A percentile compares a stretch with the other conserved stretches of the same genome.
Conservation (phyloP, 148 eudicot species). For the Silene conica region DNA sequence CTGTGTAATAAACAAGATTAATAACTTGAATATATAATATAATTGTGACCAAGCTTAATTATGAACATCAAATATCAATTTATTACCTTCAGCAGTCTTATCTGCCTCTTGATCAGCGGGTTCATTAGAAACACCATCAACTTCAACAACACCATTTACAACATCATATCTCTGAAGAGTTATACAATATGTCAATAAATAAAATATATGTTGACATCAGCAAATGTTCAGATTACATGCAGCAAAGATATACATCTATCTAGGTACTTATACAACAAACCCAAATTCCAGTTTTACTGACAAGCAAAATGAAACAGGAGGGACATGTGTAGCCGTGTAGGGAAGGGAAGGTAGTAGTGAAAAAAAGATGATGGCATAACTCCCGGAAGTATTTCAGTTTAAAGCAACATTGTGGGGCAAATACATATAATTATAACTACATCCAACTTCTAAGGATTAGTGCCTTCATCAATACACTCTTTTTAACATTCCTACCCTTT, state of each 20-base stretch:
- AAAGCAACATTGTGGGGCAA: background rate
- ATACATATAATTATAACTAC: too few species aligned
- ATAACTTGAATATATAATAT: background rate
- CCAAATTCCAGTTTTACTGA: background rate
- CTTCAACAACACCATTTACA: conserved; percentile 76
- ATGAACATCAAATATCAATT: background rate
- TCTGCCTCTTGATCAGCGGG: conserved; percentile 39
- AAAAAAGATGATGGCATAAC: background rate
- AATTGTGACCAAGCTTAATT: background rate
- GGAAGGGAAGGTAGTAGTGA: background rate
- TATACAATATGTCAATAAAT: background rate
- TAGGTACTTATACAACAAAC: too few species aligned
- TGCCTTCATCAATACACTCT: background rate
- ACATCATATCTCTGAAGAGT: conserved; percentile 67
- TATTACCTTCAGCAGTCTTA: conserved; percentile 42
- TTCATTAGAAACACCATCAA: conserved; percentile 51
- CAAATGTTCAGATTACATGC: background rate
- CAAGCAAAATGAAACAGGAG: background rate
- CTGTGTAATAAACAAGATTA: conserved; percentile 31
- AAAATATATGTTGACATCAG: background rate
- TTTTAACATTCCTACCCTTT: background rate
- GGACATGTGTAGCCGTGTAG: too few species aligned
- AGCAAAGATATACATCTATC: background rate
- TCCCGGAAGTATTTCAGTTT: background rate
- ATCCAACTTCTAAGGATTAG: background rate